Evolutionary conservation across 768 basidiomycete species (phyloP).

Genomic region (Tulasnella sp.): DNA sequence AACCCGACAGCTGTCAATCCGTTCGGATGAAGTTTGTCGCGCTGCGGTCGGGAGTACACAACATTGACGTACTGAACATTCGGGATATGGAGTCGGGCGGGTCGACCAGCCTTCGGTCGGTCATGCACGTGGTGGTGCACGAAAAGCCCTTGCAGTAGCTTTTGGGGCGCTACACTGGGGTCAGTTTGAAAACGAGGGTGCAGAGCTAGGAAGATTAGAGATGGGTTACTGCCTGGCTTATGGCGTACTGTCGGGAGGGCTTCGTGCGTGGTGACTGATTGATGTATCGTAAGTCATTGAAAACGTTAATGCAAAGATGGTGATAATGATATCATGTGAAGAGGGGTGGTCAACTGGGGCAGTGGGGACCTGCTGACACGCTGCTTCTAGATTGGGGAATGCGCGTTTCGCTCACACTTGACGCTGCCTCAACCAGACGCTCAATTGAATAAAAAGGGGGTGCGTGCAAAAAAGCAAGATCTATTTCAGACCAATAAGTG

Average conservation of each 20-base stretch:
- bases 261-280: background rate
- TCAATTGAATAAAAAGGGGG: no score
- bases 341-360: no score
- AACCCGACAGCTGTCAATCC: conserved; percentile 82
- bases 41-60: conserved; percentile 75
- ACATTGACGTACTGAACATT: conserved; percentile 69
- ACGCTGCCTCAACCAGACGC: no score
- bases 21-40: conserved; percentile 86
- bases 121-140: conserved; percentile 75
- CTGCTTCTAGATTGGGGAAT: background rate
- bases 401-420: background rate
- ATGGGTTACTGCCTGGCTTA: background rate
- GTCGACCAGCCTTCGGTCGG: conserved; percentile 76
- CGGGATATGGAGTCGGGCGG: conserved; percentile 76
- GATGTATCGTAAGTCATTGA: background rate
- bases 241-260: background rate
- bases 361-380: background rate
- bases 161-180: background rate
- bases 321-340: background rate
- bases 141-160: conserved; percentile 43
- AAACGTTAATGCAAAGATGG: background rate
- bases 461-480: conserved; percentile 1
- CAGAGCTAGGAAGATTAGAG: background rate
- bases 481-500: background rate
- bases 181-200: background rate